Conservation (phyloP, 2,329 filamentous ascomycete genomes). For the Fusarium decemcellulare region DNA sequence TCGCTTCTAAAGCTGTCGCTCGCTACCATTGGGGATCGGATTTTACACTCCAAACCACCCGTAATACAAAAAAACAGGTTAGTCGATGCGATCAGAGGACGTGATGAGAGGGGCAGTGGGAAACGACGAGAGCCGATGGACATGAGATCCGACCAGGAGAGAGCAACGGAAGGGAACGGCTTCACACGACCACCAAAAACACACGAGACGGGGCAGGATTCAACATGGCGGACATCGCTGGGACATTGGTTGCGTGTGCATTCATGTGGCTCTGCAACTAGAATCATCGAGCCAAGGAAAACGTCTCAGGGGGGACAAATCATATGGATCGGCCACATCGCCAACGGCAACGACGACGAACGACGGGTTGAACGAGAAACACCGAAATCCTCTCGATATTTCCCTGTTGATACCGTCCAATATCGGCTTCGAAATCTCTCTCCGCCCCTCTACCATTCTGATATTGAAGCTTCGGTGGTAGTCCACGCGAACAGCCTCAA, state of each 20-base stretch:
- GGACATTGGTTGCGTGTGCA: not conserved
- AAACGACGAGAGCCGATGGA: not conserved
- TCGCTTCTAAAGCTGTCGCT: slow-evolving; percentile 49
- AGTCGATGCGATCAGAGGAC: slow-evolving; percentile 22
- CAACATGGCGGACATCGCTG: not conserved
- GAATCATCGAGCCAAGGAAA: not conserved
- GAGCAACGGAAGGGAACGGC: slow-evolving; percentile 1
- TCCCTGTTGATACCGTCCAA: not conserved
- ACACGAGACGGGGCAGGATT: not conserved
- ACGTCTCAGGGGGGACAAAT: not conserved
- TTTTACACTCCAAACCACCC: slow-evolving; percentile 35
- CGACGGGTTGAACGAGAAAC: not conserved
- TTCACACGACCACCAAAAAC: not conserved
- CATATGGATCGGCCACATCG: not conserved
- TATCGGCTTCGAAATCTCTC: not conserved
- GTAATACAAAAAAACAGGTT: slow-evolving; percentile 39
- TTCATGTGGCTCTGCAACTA: not conserved
- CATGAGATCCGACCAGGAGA: slow-evolving; percentile 13
- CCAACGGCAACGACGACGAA: slow-evolving; percentile 1
- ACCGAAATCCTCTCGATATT: not conserved
- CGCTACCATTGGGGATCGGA: slow-evolving; percentile 40
- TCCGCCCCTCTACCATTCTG: slow-evolving; percentile 6
- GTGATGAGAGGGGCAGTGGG: not conserved
- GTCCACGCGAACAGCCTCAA: not conserved
- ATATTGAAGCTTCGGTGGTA: slow-evolving; percentile 6